These are phyloP conservation scores for Galerina sulciceps DNA, from an alignment of 768 basidiomycete genomes.

Conservation along the genomic window DNA sequence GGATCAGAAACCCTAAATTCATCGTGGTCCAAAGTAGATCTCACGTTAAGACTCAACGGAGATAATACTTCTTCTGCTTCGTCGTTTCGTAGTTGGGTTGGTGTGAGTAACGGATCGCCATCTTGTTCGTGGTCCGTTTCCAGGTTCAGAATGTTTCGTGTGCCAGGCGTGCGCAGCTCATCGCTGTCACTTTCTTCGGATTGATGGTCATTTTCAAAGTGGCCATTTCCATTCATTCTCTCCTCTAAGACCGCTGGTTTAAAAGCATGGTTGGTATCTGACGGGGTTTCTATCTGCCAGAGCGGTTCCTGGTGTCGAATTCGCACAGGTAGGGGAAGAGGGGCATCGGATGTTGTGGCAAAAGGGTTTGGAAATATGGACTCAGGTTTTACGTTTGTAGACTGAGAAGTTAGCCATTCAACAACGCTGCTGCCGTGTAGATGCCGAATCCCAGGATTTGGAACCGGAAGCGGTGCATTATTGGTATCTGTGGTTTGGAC, in stretches of 20 bases:
- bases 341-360: conserved; percentile 13
- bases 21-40: conserved; percentile 21
- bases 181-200: conserved; percentile 17
- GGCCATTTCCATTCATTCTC: neutral
- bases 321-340: conserved; percentile 19
- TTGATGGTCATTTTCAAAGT: neutral
- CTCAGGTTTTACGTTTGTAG: conserved; percentile 13
- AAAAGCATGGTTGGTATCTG: conserved; percentile 8
- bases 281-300: conserved; percentile 19
- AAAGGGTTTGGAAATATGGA: conserved; percentile 24
- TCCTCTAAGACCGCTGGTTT: neutral
- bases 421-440: conserved; percentile 11
- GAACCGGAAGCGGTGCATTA: conserved; percentile 22
- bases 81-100: conserved; percentile 11
- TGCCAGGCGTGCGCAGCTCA: conserved; percentile 20
- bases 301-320: conserved; percentile 20
- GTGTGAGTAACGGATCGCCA: conserved; percentile 25
- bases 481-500: conserved; percentile 2
- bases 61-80: conserved; percentile 21
- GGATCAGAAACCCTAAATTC: conserved; percentile 13
- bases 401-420: conserved; percentile 22
- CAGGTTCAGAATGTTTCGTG: conserved; percentile 4
- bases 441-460: conserved; percentile 21
- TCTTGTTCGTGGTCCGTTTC: conserved; percentile 23
- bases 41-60: conserved; percentile 26